These are phyloP conservation scores for Tinospora cordifolia DNA, from an alignment of 164 flowering plant species.

Conservation along the genomic window DNA sequence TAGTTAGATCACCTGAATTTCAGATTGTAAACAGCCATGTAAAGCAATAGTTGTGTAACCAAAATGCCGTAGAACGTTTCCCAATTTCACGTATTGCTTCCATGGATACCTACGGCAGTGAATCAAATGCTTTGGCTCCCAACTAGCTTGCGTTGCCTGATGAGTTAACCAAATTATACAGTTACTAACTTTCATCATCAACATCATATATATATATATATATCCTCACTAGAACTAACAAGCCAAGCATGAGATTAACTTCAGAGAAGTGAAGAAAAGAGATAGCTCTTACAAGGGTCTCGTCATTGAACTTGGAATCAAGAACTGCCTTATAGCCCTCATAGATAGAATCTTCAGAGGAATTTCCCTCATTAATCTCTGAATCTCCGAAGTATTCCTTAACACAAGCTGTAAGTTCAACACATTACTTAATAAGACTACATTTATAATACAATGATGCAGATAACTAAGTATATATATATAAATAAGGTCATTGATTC, in stretches of 20 bases:
- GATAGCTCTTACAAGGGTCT: slow-evolving; percentile 44
- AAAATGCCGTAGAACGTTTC: slow-evolving; percentile 71
- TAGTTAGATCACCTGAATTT: slow-evolving; percentile 60
- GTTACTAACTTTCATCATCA: background rate
- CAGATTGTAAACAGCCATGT: slow-evolving; percentile 77
- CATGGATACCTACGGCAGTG: slow-evolving; percentile 63
- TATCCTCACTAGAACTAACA: background rate
- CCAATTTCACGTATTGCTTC: slow-evolving; percentile 81
- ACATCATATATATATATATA: no score
- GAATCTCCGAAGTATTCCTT: slow-evolving; percentile 52
- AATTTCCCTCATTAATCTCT: slow-evolving; percentile 21
- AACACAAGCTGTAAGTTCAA: slow-evolving; percentile 61
- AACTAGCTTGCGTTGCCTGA: slow-evolving; percentile 85
- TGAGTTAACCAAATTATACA: background rate
- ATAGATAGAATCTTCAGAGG: slow-evolving; percentile 50
- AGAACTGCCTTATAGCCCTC: slow-evolving; percentile 67
- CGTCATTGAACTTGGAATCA: slow-evolving; percentile 80
- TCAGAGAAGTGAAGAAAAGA: background rate
- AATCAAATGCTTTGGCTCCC: slow-evolving; percentile 85
- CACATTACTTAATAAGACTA: no score
- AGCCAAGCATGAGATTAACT: background rate
- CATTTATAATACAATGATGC: no score
- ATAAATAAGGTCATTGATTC: background rate
- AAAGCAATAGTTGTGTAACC: slow-evolving; percentile 75
- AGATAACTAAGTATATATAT: no score